phyloP scores from a whole-genome alignment of 331 rosid genomes.

The Cydonia oblonga region DNA sequence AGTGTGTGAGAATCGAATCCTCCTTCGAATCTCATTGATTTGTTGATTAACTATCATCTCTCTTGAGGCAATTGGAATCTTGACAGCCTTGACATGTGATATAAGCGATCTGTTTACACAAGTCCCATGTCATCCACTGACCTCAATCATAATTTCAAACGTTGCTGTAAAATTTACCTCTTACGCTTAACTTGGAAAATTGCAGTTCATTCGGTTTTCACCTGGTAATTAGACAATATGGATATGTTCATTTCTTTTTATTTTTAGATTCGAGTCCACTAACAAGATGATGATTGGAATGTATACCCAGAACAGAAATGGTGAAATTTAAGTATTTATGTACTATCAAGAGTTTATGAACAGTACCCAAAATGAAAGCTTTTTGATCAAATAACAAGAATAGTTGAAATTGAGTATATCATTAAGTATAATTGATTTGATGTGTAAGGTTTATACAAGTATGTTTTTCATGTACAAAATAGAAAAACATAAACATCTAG shows the following conservation, averaged over 20 bases:
- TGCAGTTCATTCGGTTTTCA: not conserved
- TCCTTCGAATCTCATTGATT: not conserved
- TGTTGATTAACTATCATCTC: not conserved
- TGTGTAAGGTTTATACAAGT: not conserved
- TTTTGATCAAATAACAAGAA: not conserved
- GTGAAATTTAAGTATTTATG: not conserved
- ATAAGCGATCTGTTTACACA: not conserved
- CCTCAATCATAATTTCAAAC: not conserved
- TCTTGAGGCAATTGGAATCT: not conserved
- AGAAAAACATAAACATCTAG: not conserved
- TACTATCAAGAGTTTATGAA: not conserved
- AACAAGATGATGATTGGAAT: no score
- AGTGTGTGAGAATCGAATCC: not conserved
- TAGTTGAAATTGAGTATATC: not conserved
- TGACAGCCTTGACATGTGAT: not conserved
- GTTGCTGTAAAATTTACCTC: not conserved
- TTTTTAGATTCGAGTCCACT: no score
- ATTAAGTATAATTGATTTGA: not conserved
- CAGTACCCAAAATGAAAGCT: not conserved
- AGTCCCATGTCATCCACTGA: not conserved
- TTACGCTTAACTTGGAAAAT: not conserved
- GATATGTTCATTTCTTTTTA: no score
- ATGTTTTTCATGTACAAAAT: not conserved
- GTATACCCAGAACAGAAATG: no score
- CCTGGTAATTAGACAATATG: no score